phyloP scores from a whole-genome alignment of 306 rosid genomes.

The Betula pendula region DNA sequence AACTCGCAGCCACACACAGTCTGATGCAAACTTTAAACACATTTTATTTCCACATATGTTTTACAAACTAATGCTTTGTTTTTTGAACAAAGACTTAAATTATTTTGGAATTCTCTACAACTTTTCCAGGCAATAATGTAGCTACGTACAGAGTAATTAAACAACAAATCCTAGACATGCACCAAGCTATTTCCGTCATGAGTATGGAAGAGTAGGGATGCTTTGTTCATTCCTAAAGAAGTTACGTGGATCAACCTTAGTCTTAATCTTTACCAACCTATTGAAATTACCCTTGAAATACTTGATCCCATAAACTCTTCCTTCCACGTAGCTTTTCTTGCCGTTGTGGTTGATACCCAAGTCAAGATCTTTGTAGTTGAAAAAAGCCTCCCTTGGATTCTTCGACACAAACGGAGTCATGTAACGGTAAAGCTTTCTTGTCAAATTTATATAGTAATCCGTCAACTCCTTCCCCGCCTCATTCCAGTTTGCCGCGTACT shows the following conservation, averaged over 20 bases:
- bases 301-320: conserved; percentile 40
- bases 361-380: conserved; percentile 63
- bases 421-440: conserved; percentile 29
- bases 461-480: conserved; percentile 32
- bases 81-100: too few species aligned
- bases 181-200: not conserved
- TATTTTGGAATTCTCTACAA: too few species aligned
- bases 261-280: conserved; percentile 58
- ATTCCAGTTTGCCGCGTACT: conserved; percentile 47
- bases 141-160: too few species aligned
- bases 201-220: conserved; percentile 37
- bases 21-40: too few species aligned
- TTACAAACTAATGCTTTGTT: too few species aligned
- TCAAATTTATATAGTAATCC: conserved; percentile 21
- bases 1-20: too few species aligned
- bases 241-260: conserved; percentile 57
- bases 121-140: too few species aligned
- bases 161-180: too few species aligned
- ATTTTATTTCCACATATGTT: too few species aligned
- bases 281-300: conserved; percentile 54
- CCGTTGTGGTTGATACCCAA: conserved; percentile 55
- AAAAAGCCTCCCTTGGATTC: conserved; percentile 58
- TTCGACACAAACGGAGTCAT: conserved; percentile 67
- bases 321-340: conserved; percentile 34
- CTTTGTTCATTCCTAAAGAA: conserved; percentile 72